Conservation (phyloP, 2,329 filamentous ascomycete species). For the Fusarium sublunatum region DNA sequence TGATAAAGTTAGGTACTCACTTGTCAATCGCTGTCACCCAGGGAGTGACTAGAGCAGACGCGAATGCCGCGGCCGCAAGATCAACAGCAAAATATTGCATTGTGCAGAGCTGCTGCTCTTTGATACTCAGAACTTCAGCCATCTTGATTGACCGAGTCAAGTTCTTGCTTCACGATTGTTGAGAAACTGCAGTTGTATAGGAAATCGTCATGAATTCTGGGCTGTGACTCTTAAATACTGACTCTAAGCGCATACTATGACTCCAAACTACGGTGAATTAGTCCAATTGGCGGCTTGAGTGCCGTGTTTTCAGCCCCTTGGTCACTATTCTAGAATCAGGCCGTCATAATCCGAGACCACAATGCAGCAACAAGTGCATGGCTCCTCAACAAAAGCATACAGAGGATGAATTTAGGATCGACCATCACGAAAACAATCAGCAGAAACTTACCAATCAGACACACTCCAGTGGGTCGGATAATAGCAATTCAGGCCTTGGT, state of each 20-base stretch:
- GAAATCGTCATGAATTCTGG: accelerated
- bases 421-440: slow-evolving; percentile 30
- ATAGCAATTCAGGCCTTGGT: not conserved
- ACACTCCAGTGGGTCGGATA: slow-evolving; percentile 19
- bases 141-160: slow-evolving; percentile 23
- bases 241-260: not conserved
- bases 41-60: slow-evolving; percentile 43
- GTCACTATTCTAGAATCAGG: slow-evolving; percentile 2
- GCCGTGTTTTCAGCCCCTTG: not conserved
- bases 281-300: slow-evolving; percentile 4
- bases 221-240: not conserved
- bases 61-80: slow-evolving; percentile 38
- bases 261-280: slow-evolving; percentile 25
- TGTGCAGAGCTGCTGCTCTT: slow-evolving; percentile 41
- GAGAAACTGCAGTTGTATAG: not conserved
- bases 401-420: slow-evolving; percentile 1
- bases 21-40: slow-evolving; percentile 46
- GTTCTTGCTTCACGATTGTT: not conserved
- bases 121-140: slow-evolving; percentile 41
- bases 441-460: slow-evolving; percentile 7
- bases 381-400: slow-evolving; percentile 29
- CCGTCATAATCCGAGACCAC: slow-evolving; percentile 16
- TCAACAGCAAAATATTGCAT: slow-evolving; percentile 44
- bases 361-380: not conserved
- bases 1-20: slow-evolving; percentile 15